These are phyloP conservation scores for Cercophora sp. DNA, from an alignment of 495 filamentous ascomycete species.

Conservation along the genomic window DNA sequence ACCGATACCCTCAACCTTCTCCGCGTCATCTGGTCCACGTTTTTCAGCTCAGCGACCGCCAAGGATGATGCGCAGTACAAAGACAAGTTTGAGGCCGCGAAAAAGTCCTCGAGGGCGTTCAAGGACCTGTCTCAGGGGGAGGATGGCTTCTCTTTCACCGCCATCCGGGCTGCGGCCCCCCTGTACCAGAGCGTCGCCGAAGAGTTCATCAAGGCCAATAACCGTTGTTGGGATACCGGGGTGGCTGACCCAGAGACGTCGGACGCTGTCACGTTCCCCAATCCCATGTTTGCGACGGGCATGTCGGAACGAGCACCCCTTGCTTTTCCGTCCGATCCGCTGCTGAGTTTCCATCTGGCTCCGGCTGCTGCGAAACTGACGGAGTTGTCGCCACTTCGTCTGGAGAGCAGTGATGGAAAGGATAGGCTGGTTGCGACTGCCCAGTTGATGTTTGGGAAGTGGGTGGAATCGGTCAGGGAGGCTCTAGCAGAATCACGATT, in stretches of 20 bases:
- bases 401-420: background rate
- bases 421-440: constrained; percentile 16
- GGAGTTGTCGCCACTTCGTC: constrained; percentile 9
- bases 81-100: constrained; percentile 8
- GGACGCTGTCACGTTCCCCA: constrained; percentile 15
- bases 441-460: constrained; percentile 28
- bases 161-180: constrained; percentile 8
- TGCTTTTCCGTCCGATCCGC: constrained; percentile 42
- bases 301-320: constrained; percentile 16
- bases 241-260: constrained; percentile 3
- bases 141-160: background rate
- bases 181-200: constrained; percentile 1
- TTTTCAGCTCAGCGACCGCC: constrained; percentile 10
- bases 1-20: constrained; percentile 30
- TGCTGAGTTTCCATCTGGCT: constrained; percentile 44
- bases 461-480: constrained; percentile 30
- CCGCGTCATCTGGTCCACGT: constrained; percentile 32
- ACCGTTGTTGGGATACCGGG: constrained; percentile 36
- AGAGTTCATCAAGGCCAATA: constrained; percentile 24
- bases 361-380: constrained; percentile 23
- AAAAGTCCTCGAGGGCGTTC: constrained; percentile 4
- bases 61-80: constrained; percentile 10
- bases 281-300: constrained; percentile 31
- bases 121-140: constrained; percentile 17
- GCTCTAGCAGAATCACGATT: constrained; percentile 18